phyloP scores from a whole-genome alignment of 352 stramenopile species.

The Phytophthora litchii region DNA sequence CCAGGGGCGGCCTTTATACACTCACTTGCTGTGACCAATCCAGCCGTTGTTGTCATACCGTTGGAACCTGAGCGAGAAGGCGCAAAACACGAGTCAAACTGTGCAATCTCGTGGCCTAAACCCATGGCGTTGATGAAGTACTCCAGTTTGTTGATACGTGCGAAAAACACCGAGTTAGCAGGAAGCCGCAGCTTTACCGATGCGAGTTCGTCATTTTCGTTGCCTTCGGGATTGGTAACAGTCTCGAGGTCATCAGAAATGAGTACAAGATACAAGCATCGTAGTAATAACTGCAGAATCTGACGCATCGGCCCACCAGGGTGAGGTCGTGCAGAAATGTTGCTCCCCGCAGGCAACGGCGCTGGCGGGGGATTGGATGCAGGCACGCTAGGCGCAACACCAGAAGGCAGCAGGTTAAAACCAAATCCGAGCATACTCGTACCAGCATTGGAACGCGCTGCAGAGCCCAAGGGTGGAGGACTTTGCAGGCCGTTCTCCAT shows the following conservation, averaged over 20 bases:
- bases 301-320: conserved; percentile 84
- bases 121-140: conserved; percentile 87
- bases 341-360: conserved; percentile 30
- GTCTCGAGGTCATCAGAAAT: conserved; percentile 51
- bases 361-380: conserved; percentile 19
- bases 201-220: conserved; percentile 34
- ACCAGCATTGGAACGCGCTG: conserved; percentile 31
- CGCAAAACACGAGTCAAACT: conserved; percentile 79
- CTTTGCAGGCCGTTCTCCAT: conserved; percentile 50
- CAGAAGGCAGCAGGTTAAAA: conserved; percentile 58
- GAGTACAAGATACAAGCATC: conserved; percentile 76
- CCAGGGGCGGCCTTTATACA: conserved; percentile 67
- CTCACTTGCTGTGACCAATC: conserved; percentile 59
- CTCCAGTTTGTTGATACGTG: conserved; percentile 82
- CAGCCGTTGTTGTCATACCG: conserved; percentile 42
- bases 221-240: conserved; percentile 25
- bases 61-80: conserved; percentile 54
- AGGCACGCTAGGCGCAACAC: conserved; percentile 16
- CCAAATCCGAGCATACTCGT: conserved; percentile 56
- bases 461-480: conserved; percentile 41
- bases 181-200: conserved; percentile 47
- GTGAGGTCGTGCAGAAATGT: conserved; percentile 68
- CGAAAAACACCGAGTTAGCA: conserved; percentile 70
- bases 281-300: conserved; percentile 75
- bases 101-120: conserved; percentile 67